Evolutionary conservation across 2,329 filamentous ascomycete species (phyloP).

Genomic region (Macrophomina pseudophaseolina): DNA sequence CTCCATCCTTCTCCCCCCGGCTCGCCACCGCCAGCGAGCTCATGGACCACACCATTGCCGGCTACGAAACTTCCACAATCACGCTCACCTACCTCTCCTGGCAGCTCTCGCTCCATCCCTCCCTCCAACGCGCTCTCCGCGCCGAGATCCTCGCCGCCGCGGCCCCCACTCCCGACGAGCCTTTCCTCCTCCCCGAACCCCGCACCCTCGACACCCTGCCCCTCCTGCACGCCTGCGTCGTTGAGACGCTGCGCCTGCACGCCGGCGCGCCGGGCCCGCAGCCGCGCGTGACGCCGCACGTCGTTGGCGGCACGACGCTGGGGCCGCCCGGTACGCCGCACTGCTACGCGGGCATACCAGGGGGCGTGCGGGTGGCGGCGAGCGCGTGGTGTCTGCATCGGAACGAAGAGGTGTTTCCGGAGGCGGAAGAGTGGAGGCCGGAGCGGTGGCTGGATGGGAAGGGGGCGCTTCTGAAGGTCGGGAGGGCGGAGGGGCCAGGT

Average conservation of each 20-base stretch:
- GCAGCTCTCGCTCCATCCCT: constrained; percentile 51
- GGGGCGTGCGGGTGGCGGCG: constrained; percentile 51
- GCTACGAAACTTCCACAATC: constrained; percentile 78
- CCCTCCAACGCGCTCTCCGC: constrained; percentile 47
- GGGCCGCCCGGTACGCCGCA: constrained; percentile 35
- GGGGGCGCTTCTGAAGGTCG: constrained; percentile 34
- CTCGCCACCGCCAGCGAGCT: constrained; percentile 67
- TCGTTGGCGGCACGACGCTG: constrained; percentile 41
- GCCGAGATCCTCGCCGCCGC: constrained; percentile 40
- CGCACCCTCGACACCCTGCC: constrained; percentile 52
- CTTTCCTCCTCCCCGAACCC: constrained; percentile 28
- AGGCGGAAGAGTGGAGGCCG: constrained; percentile 46
- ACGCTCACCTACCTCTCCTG: constrained; percentile 68
- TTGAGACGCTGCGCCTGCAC: constrained; percentile 67
- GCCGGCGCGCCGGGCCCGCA: constrained; percentile 67
- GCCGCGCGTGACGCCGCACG: constrained; percentile 57
- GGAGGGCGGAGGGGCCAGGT: constrained; percentile 14
- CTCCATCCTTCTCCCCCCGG: background rate
- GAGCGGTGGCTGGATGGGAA: constrained; percentile 48
- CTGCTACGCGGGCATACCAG: constrained; percentile 43
- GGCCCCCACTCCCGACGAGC: constrained; percentile 36
- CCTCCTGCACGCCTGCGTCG: constrained; percentile 62
- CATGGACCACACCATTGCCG: constrained; percentile 77
- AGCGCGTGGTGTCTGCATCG: constrained; percentile 55
- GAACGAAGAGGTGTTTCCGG: constrained; percentile 52